Conservation (phyloP, 345 rosid genomes). For the Brassica nigra region DNA sequence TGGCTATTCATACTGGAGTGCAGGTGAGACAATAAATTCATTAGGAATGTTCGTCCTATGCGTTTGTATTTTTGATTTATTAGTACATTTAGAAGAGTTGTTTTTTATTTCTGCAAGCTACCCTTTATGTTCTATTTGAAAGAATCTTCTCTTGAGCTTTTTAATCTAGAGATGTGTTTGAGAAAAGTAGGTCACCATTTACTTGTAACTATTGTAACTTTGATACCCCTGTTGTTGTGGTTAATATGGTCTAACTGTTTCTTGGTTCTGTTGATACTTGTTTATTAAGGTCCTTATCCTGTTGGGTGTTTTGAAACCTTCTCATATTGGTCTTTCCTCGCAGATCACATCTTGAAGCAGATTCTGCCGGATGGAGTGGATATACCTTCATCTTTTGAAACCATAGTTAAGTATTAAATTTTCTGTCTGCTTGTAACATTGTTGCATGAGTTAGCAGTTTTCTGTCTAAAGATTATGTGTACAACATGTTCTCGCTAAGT, state of each 20-base stretch:
- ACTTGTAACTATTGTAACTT: background rate
- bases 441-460: constrained; percentile 7
- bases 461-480: background rate
- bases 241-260: background rate
- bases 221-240: background rate
- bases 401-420: constrained; percentile 73
- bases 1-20: constrained; percentile 94
- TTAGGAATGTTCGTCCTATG: background rate
- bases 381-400: constrained; percentile 94
- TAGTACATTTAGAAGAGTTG: background rate
- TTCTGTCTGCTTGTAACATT: background rate
- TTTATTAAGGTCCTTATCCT: constrained; percentile 4
- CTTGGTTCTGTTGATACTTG: background rate
- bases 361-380: constrained; percentile 86
- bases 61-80: background rate
- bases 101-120: background rate
- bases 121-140: background rate
- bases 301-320: constrained; percentile 21
- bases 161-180: background rate
- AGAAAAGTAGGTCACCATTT: too few relatives aligned
- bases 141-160: constrained; percentile 1
- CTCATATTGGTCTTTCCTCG: constrained; percentile 20
- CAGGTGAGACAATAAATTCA: constrained; percentile 52
- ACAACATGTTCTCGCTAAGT: background rate
- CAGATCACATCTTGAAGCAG: constrained; percentile 89